Conservation (phyloP, 75 land plant genomes). For the Pinus tabuliformis region DNA sequence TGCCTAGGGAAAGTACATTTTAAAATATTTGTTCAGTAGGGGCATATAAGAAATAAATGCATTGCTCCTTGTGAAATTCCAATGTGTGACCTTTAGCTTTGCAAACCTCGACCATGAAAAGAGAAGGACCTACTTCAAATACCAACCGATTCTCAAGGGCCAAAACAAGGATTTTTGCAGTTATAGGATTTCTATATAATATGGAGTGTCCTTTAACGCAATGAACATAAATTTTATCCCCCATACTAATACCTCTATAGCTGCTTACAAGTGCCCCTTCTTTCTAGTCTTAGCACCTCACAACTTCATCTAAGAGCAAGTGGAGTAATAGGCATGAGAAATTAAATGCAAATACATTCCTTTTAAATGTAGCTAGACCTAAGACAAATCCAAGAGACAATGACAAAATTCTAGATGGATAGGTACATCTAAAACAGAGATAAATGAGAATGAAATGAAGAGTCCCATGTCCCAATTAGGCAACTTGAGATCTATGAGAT, state of each 20-base stretch:
- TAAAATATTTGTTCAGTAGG: not conserved
- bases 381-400: not conserved
- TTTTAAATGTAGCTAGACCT: not conserved
- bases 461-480: too few species aligned
- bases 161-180: not conserved
- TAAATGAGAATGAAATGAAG: too few species aligned
- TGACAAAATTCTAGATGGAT: too few species aligned
- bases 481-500: not conserved
- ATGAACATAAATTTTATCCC: not conserved
- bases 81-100: conserved; percentile 92
- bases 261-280: conserved; percentile 85
- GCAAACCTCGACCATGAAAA: conserved; percentile 88
- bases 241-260: conserved; percentile 68
- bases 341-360: not conserved
- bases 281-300: conserved; percentile 65
- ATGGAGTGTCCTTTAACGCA: not conserved
- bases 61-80: conserved; percentile 79
- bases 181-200: too few species aligned
- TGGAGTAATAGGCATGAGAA: not conserved
- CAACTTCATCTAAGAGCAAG: conserved; percentile 65
- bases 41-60: not conserved
- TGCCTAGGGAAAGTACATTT: too few species aligned
- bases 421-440: not conserved
- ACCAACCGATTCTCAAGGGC: conserved; percentile 19
- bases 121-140: conserved; percentile 91